These are phyloP conservation scores for Aspergillus aculeatinus DNA, from an alignment of 2,329 filamentous ascomycete genomes.

Conservation along the genomic window DNA sequence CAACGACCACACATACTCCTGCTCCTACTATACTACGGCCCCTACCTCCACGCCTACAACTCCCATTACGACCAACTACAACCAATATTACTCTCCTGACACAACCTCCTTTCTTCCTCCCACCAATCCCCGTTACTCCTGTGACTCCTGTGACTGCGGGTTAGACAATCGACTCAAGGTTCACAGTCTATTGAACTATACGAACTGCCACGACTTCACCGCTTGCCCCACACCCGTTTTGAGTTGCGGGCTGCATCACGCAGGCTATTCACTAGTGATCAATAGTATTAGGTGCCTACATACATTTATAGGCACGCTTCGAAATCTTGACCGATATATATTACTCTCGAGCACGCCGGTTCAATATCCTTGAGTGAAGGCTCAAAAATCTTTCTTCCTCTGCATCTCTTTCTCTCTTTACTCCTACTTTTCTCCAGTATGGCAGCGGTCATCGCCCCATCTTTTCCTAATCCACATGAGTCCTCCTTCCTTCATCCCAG, in stretches of 20 bases:
- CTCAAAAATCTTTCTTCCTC: neutral
- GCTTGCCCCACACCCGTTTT: slow-evolving; percentile 14
- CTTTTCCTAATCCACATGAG: slow-evolving; percentile 21
- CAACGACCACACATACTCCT: neutral
- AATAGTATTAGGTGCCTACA: slow-evolving; percentile 18
- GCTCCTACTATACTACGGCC: neutral
- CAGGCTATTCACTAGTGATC: slow-evolving; percentile 17
- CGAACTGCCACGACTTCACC: slow-evolving; percentile 8
- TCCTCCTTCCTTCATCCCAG: slow-evolving; percentile 18
- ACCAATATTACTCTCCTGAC: neutral
- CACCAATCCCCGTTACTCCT: neutral
- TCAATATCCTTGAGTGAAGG: neutral
- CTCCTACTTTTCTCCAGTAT: neutral
- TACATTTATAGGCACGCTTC: slow-evolving; percentile 15
- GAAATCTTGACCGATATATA: slow-evolving; percentile 1
- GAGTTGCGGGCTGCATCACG: slow-evolving; percentile 13
- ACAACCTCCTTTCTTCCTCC: neutral
- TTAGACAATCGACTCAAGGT: neutral
- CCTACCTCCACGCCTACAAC: neutral
- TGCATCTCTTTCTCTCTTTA: neutral
- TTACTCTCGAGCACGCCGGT: neutral
- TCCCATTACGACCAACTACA: neutral
- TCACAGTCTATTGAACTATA: slow-evolving; percentile 4
- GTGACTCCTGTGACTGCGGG: neutral
- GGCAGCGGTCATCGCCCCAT: slow-evolving; percentile 22